Base-by-base conservation (phyloP, 2,329 filamentous ascomycete species). In the Arachnomyces sp. region DNA sequence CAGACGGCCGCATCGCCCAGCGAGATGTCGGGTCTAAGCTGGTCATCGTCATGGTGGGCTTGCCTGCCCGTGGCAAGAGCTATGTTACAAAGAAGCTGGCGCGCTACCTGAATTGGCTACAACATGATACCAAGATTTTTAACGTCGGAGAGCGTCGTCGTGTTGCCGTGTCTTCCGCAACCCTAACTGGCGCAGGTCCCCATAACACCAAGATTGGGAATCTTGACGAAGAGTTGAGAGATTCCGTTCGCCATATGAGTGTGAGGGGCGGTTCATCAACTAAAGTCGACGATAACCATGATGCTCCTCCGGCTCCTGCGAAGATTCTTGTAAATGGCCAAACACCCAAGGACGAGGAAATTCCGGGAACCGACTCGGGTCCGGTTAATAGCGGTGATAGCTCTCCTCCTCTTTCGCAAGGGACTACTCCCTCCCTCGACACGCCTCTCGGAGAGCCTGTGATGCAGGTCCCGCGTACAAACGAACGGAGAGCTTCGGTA, bases 31-130 rank as follows among this genome's bases (percentile, higher is more conserved):
- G 89, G 36, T 85, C 92, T 31, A 98, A 98, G 72, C 73, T 98
- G 46, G 87, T 96, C 58, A 94, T 98, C 55, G 81, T 98, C 61
- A 98, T 98, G 92, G 92, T 98, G 45, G 92, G 92, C 48, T 69
- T 98, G 53, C 92, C 92, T 2, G 92, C 92, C 7, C 76, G 92
- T 55, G 92, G 92, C 59, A 98, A 98, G 69, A 95, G 89, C 40
- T 98, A 98, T 66, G 94, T 98, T 55, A 96, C 92, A 46, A 96
- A 96, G 72, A 98, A 98, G 69, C 77, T 98, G 47, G 85, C 92
- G 44, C 78, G 92, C 46, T 98, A 96, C 60, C 70, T 98, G 37
- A 90, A 93, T 36, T 98, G 92, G 92, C 80, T 95, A 56, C 92
- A 98, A 59, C 90, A 98, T 65, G 86, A 95, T 56, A 92, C 89